Evolutionary conservation across 1,284 basidiomycete species (phyloP).

Genomic region (Apiotrichum veenhuisii): DNA sequence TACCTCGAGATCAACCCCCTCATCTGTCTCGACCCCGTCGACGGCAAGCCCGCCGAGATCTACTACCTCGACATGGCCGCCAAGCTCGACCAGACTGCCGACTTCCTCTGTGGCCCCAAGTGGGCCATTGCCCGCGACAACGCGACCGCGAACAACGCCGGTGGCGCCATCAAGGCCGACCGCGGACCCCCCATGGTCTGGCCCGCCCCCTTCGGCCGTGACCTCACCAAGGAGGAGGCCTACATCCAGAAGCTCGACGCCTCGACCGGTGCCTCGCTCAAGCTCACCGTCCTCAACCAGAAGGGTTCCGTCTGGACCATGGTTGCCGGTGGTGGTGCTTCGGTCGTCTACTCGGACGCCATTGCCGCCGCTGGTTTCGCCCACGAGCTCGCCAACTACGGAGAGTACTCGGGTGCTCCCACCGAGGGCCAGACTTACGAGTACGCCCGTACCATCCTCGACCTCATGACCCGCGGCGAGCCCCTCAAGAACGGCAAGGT

Average conservation of each 20-base stretch:
- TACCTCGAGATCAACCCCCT: slow-evolving; percentile 99
- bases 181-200: slow-evolving; percentile 96
- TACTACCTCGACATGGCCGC: slow-evolving; percentile 99
- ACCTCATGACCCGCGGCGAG: slow-evolving; percentile 88
- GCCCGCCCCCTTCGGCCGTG: slow-evolving; percentile 97
- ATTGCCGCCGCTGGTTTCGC: slow-evolving; percentile 96
- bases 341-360: slow-evolving; percentile 67
- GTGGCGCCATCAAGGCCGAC: slow-evolving; percentile 67
- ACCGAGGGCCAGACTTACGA: slow-evolving; percentile 98
- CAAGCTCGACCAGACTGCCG: slow-evolving; percentile 95
- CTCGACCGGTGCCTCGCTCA: slow-evolving; percentile 95
- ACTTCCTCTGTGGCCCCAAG: slow-evolving; percentile 96
- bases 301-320: slow-evolving; percentile 98
- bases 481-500: slow-evolving; percentile 87
- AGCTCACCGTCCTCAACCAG: slow-evolving; percentile 92
- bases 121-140: slow-evolving; percentile 97
- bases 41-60: slow-evolving; percentile 71
- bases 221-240: slow-evolving; percentile 94
- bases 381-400: slow-evolving; percentile 97
- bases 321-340: slow-evolving; percentile 76
- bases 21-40: slow-evolving; percentile 81
- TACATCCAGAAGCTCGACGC: slow-evolving; percentile 98
- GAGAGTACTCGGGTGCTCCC: slow-evolving; percentile 98
- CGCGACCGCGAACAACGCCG: slow-evolving; percentile 57
- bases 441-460: slow-evolving; percentile 98